These are phyloP conservation scores for Phialocephala sp. DNA, from an alignment of 2,329 filamentous ascomycete genomes.

Conservation along the genomic window DNA sequence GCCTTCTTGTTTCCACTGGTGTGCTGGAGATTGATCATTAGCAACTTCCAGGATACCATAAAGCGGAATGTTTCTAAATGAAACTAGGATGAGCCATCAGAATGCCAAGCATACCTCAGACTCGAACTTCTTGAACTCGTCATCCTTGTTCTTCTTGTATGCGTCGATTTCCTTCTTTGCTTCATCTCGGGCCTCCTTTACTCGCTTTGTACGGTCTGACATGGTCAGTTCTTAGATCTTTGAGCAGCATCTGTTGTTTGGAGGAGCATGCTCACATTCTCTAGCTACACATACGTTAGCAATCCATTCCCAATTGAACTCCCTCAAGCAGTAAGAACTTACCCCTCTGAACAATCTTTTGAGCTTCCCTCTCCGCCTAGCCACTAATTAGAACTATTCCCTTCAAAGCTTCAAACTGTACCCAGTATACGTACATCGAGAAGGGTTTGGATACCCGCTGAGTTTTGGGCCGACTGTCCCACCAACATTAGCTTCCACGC, in stretches of 20 bases:
- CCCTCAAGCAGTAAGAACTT: constrained; percentile 39
- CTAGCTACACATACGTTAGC: constrained; percentile 63
- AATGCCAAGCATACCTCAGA: constrained; percentile 55
- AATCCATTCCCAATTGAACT: constrained; percentile 19
- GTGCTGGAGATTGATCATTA: constrained; percentile 64
- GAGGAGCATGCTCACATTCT: constrained; percentile 71
- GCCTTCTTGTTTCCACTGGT: constrained; percentile 87
- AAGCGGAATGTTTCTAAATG: background rate
- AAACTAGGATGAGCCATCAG: background rate
- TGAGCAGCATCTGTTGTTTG: constrained; percentile 22
- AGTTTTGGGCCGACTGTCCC: constrained; percentile 92
- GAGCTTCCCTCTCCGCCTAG: constrained; percentile 95
- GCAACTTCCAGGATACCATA: constrained; percentile 5
- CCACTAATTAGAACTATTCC: constrained; percentile 45
- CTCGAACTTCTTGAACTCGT: constrained; percentile 95
- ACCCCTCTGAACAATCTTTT: constrained; percentile 99
- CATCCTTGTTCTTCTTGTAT: constrained; percentile 87
- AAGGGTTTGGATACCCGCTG: constrained; percentile 95
- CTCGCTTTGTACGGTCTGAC: constrained; percentile 89
- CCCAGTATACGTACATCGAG: constrained; percentile 77
- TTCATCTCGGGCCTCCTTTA: constrained; percentile 95
- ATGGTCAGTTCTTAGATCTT: constrained; percentile 23
- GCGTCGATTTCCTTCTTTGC: constrained; percentile 98
- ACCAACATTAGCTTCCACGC: constrained; percentile 30
- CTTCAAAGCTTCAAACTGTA: constrained; percentile 4